phyloP scores from a whole-genome alignment of 2,329 filamentous ascomycete species.

The Aspergillus piperis region DNA sequence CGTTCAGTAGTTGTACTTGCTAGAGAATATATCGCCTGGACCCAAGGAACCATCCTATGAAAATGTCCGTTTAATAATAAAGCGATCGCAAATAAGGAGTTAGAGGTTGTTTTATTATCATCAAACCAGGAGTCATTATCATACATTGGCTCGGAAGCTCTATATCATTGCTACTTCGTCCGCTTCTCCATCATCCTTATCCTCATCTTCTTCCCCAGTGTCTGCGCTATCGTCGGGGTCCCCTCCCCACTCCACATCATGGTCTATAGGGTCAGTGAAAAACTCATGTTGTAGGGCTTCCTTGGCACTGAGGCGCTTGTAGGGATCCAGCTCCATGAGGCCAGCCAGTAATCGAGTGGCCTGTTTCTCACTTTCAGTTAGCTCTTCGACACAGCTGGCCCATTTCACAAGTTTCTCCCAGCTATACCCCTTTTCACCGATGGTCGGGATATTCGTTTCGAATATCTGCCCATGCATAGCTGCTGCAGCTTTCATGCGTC shows the following conservation, averaged over 20 bases:
- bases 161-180: conserved; percentile 44
- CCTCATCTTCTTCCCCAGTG: conserved; percentile 36
- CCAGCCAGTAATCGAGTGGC: conserved; percentile 45
- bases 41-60: background rate
- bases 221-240: conserved; percentile 38
- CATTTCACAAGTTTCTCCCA: conserved; percentile 94
- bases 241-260: conserved; percentile 45
- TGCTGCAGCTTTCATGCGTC: conserved; percentile 79
- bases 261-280: conserved; percentile 44
- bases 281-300: conserved; percentile 49
- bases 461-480: conserved; percentile 87
- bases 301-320: conserved; percentile 44
- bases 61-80: background rate
- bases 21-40: background rate
- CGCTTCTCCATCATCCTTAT: conserved; percentile 35
- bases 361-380: conserved; percentile 50
- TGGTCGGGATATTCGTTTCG: conserved; percentile 88
- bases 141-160: conserved; percentile 19
- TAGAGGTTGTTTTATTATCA: background rate
- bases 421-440: conserved; percentile 80
- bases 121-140: conserved; percentile 16
- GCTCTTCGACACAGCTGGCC: conserved; percentile 77
- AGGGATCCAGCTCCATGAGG: conserved; percentile 48
- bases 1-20: background rate
- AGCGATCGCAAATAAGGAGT: background rate